Base-by-base conservation (phyloP, 2,329 filamentous ascomycete species). In the Aspergillus phoenicis region DNA sequence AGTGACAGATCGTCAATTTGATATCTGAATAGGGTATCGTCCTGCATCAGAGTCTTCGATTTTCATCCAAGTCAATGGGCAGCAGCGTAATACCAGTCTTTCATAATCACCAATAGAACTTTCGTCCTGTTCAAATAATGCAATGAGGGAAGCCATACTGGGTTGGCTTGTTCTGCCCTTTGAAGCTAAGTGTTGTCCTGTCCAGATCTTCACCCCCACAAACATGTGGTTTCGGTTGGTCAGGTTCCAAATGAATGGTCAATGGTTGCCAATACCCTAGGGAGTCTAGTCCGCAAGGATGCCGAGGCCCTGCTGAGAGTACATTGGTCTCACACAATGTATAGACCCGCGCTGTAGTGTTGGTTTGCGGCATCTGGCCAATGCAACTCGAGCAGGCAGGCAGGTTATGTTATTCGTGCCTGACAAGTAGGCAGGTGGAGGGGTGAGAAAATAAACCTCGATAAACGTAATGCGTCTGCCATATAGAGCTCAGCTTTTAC, bases 401-500 rank as follows among this genome's bases (percentile, higher is more conserved):
- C 10, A 30, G 10, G n/a, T 24, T 28, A 49, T 30, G 11, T 8
- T n/a, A 6, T 33, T 11, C 13, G 24, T 30, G 33, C 45, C 24
- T 49, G 45, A 15, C 24, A n/a, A 5, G n/a, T 49, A 8, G 5
- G 6, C 22, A n/a, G 3, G 2, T 11, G 8, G 22, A 48, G 22
- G 22, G 3, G 17, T 4, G 22, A 24, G 15, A 28, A 15, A 3
- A 49, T 13, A 11, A 45, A 5, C 13, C 41, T 45, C 22, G 8
- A 2, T 36, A 41, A 55, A n/a, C 20, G 8, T n/a, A 28, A 56
- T 22, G 30, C 17, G 17, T n/a, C 15, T 33, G 28, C 17, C 22
- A 38, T 38, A 22, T 56, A 28, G 20, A 3, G 39, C n/a, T 41
- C 49, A 65, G 17, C 56, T 68, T 26, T 63, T 64, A 47, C 63